phyloP scores from a whole-genome alignment of 2,329 filamentous ascomycete genomes.

The Cladophialophora exuberans region DNA sequence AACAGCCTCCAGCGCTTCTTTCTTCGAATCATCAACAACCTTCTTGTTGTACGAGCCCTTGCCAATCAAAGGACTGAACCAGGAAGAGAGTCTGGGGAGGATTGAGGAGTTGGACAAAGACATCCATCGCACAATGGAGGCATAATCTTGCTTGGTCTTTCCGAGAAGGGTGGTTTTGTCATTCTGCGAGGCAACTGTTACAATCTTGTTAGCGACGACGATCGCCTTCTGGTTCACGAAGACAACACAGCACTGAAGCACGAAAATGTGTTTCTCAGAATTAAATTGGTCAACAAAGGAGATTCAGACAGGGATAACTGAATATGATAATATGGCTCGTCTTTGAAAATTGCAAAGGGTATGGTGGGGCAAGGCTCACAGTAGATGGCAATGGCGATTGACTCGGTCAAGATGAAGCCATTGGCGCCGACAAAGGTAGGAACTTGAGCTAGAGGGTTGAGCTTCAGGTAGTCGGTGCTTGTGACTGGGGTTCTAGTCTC shows the following conservation, averaged over 20 bases:
- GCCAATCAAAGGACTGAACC: conserved; percentile 87
- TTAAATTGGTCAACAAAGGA: conserved; percentile 87
- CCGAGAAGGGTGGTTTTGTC: conserved; percentile 99
- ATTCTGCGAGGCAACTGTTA: conserved; percentile 93
- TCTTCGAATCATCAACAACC: conserved; percentile 78
- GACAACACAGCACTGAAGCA: conserved; percentile 19
- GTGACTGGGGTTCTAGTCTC: conserved; percentile 67
- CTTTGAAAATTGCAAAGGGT: conserved; percentile 47
- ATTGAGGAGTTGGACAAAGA: conserved; percentile 93
- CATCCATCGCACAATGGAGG: conserved; percentile 97
- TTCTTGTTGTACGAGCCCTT: conserved; percentile 95
- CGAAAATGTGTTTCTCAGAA: conserved; percentile 65
- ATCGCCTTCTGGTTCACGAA: too few relatives aligned
- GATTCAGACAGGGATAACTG: conserved; percentile 99
- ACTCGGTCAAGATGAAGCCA: conserved; percentile 86
- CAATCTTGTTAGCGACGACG: conserved; percentile 18
- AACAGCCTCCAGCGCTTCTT: conserved; percentile 69
- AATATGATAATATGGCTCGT: conserved; percentile 71
- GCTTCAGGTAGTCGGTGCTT: conserved; percentile 76
- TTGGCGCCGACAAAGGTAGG: conserved; percentile 91
- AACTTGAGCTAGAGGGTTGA: conserved; percentile 87
- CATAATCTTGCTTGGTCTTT: conserved; percentile 99
- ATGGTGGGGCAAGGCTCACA: conserved; percentile 58
- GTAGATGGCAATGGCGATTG: conserved; percentile 95
- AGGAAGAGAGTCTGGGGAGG: conserved; percentile 71